These are phyloP conservation scores for Aspergillus sp. DNA, from an alignment of 2,329 filamentous ascomycete genomes.

Conservation along the genomic window DNA sequence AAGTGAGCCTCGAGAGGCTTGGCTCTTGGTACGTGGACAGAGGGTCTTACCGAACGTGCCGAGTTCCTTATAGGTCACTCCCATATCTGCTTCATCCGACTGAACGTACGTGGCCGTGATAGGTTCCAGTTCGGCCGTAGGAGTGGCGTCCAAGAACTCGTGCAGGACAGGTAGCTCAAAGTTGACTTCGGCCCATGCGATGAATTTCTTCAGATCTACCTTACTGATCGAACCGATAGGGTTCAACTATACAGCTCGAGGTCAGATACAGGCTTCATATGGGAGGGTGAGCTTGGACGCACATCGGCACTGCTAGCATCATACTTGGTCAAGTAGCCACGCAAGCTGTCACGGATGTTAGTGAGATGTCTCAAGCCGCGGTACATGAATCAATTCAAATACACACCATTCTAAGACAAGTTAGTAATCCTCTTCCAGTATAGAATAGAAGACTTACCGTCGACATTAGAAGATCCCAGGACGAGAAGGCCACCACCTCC, in stretches of 20 bases:
- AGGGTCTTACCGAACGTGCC: slow-evolving; percentile 47
- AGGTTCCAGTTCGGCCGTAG: slow-evolving; percentile 65
- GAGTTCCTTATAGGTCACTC: slow-evolving; percentile 56
- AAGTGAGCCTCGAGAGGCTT: not conserved
- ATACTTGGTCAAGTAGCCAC: slow-evolving; percentile 69
- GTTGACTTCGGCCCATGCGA: slow-evolving; percentile 59
- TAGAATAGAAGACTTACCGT: slow-evolving; percentile 25
- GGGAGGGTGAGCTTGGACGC: slow-evolving; percentile 24
- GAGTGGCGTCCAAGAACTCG: slow-evolving; percentile 63
- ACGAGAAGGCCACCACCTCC: slow-evolving; percentile 62
- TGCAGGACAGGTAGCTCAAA: slow-evolving; percentile 65
- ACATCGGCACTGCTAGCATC: slow-evolving; percentile 59
- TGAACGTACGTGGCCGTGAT: slow-evolving; percentile 63
- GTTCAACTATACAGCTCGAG: slow-evolving; percentile 26
- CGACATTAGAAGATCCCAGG: slow-evolving; percentile 67
- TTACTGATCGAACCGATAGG: slow-evolving; percentile 56
- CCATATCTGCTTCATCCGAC: slow-evolving; percentile 57
- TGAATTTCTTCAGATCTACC: slow-evolving; percentile 69
- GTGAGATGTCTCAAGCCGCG: slow-evolving; percentile 9
- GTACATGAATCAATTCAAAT: not conserved
- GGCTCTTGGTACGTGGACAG: too few relatives aligned
- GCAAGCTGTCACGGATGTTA: slow-evolving; percentile 36
- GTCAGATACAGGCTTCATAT: slow-evolving; percentile 1
- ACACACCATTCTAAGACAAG: slow-evolving; percentile 27
- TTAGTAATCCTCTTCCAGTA: slow-evolving; percentile 6